Evolutionary conservation across 176 grass and related monocot species (phyloP).

Genomic region (Ananas comosus): DNA sequence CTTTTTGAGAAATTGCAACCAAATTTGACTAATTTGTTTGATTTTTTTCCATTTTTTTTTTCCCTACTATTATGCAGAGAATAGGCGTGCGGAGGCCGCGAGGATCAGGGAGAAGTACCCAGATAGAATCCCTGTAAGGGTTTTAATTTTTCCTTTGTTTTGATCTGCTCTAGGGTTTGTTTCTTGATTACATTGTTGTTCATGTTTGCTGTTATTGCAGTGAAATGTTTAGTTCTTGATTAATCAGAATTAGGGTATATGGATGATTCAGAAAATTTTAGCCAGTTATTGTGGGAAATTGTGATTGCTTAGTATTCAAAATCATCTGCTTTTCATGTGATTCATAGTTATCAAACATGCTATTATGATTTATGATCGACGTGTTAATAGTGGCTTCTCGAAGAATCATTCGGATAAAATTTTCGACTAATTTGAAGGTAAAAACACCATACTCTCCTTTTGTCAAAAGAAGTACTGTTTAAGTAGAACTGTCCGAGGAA

Average conservation of each 20-base stretch:
- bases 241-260: background rate
- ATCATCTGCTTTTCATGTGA: too few species aligned
- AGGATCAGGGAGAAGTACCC: slow-evolving; percentile 14
- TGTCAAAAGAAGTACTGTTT: too few species aligned
- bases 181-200: background rate
- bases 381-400: too few species aligned
- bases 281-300: too few species aligned
- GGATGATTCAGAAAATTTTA: too few species aligned
- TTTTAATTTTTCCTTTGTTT: background rate
- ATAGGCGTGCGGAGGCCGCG: slow-evolving; percentile 8
- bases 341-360: too few species aligned
- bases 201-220: background rate
- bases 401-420: too few species aligned
- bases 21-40: background rate
- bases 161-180: background rate
- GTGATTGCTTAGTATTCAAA: too few species aligned
- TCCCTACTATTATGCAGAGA: background rate
- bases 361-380: too few species aligned
- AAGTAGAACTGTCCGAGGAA: too few species aligned
- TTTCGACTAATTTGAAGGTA: too few species aligned
- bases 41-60: background rate
- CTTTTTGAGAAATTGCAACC: background rate
- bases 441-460: too few species aligned
- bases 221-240: background rate
- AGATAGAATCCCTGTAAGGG: slow-evolving; percentile 11